phyloP scores from a whole-genome alignment of 1,284 basidiomycete species.

The Coniferiporia weirii region DNA sequence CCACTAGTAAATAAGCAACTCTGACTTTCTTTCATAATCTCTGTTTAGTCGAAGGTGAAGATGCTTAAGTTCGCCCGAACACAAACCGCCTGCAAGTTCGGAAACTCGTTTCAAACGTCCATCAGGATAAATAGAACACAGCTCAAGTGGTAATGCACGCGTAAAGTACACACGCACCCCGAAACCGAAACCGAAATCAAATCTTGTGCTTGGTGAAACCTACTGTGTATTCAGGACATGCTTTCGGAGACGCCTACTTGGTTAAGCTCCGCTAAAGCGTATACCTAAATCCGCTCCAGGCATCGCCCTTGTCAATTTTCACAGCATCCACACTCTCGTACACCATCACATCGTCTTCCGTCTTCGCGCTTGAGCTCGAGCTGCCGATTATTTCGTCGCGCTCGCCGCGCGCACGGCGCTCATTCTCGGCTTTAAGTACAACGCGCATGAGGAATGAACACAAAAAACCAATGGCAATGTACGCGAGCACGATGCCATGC shows the following conservation, averaged over 20 bases:
- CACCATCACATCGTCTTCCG: slow-evolving; percentile 1
- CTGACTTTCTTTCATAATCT: too few species aligned
- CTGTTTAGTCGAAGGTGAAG: too few species aligned
- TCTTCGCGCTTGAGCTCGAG: background rate
- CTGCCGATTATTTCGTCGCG: slow-evolving; percentile 61
- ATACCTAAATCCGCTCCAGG: slow-evolving; percentile 45
- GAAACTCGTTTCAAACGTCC: too few species aligned
- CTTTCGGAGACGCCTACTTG: background rate
- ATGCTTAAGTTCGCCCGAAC: too few species aligned
- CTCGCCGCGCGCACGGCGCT: slow-evolving; percentile 54
- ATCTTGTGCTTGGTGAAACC: too few species aligned
- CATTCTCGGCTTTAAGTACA: slow-evolving; percentile 56
- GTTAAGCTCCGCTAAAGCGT: slow-evolving; percentile 22
- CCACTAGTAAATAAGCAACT: too few species aligned
- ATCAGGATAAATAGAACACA: too few species aligned
- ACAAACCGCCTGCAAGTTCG: too few species aligned
- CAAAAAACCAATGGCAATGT: slow-evolving; percentile 60
- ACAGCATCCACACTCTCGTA: slow-evolving; percentile 34
- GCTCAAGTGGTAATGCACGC: too few species aligned
- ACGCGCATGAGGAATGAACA: slow-evolving; percentile 44
- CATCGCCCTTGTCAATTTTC: slow-evolving; percentile 38
- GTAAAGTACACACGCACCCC: too few species aligned
- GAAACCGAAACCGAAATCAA: too few species aligned
- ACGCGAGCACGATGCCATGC: slow-evolving; percentile 62
- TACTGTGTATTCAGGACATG: background rate